Percentiles rank a stretch among this genome's conserved stretches.
Evolutionary conservation across 73 alveolate genomes (phyloP).

Genomic region (Urostyla sp.): DNA sequence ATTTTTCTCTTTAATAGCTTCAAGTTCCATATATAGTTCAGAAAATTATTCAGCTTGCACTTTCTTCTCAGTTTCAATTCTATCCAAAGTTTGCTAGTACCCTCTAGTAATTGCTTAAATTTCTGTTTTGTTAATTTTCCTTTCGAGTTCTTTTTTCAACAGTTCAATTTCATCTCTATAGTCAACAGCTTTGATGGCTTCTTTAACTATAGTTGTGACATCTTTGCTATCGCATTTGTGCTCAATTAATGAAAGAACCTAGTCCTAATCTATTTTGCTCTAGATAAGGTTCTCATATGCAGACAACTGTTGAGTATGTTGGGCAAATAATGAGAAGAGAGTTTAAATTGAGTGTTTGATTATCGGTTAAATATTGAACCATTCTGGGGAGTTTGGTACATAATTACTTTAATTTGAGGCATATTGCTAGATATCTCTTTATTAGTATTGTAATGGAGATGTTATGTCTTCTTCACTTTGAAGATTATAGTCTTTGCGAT

Average conservation of each 20-base stretch:
- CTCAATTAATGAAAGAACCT: not conserved
- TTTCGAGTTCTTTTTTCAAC: constrained; percentile 6
- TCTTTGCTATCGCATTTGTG: constrained; percentile 26
- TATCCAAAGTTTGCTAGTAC: constrained; percentile 6
- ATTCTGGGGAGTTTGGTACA: no score
- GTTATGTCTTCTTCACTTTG: no score
- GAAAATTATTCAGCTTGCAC: not conserved
- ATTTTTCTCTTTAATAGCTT: constrained; percentile 4
- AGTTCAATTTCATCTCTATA: constrained; percentile 20
- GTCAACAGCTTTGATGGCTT: constrained; percentile 3
- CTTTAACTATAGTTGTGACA: constrained; percentile 20
- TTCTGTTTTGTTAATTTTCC: constrained; percentile 28
- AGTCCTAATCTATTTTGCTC: not conserved
- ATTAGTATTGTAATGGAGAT: no score
- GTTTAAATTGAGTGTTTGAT: not conserved
- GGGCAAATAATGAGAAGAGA: not conserved
- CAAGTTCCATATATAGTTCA: constrained; percentile 9
- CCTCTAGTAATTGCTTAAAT: not conserved
- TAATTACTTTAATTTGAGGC: no score
- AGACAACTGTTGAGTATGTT: not conserved
- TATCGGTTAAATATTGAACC: constrained; percentile 29
- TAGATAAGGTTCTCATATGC: not conserved
- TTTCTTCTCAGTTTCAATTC: not conserved
- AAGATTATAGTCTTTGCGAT: no score
- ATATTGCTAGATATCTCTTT: no score